A percentile compares a stretch with the other conserved stretches of the same genome.
These are phyloP conservation scores for Phytophthora multivora DNA, from an alignment of 352 stramenopile genomes.

Conservation along the genomic window DNA sequence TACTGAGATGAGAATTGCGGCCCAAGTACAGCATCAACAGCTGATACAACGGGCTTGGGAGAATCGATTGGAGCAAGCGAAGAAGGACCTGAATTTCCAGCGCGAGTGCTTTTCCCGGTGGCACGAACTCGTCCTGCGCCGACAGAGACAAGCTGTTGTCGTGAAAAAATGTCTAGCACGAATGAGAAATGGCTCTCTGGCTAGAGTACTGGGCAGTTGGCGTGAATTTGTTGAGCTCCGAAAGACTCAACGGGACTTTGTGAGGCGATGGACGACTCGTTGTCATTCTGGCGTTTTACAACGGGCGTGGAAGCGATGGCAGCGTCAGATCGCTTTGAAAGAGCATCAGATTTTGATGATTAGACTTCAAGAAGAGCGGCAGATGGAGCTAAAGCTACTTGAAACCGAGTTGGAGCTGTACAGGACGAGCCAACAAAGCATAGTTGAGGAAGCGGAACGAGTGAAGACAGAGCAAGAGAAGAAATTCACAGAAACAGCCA, in stretches of 20 bases:
- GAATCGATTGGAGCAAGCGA: slow-evolving; percentile 22
- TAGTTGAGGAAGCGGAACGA: slow-evolving; percentile 10
- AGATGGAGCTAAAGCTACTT: slow-evolving; percentile 16
- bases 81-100: slow-evolving; percentile 28
- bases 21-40: slow-evolving; percentile 17
- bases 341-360: slow-evolving; percentile 30
- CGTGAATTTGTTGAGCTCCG: slow-evolving; percentile 15
- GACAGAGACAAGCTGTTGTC: background rate
- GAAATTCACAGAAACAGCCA: slow-evolving; percentile 7
- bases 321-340: slow-evolving; percentile 35
- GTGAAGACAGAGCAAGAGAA: slow-evolving; percentile 10
- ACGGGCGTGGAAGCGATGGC: slow-evolving; percentile 34
- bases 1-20: slow-evolving; percentile 5
- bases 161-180: slow-evolving; percentile 28
- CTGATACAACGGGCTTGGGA: slow-evolving; percentile 37
- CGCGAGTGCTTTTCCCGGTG: slow-evolving; percentile 34
- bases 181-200: slow-evolving; percentile 27
- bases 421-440: slow-evolving; percentile 1
- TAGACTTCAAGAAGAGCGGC: slow-evolving; percentile 12
- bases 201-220: slow-evolving; percentile 30
- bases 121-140: slow-evolving; percentile 13
- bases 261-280: slow-evolving; percentile 22
- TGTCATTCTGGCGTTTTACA: slow-evolving; percentile 20
- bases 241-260: slow-evolving; percentile 31
- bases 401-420: slow-evolving; percentile 19